phyloP scores from a whole-genome alignment of 805 yeast species.

The Ogataea ramenticola region DNA sequence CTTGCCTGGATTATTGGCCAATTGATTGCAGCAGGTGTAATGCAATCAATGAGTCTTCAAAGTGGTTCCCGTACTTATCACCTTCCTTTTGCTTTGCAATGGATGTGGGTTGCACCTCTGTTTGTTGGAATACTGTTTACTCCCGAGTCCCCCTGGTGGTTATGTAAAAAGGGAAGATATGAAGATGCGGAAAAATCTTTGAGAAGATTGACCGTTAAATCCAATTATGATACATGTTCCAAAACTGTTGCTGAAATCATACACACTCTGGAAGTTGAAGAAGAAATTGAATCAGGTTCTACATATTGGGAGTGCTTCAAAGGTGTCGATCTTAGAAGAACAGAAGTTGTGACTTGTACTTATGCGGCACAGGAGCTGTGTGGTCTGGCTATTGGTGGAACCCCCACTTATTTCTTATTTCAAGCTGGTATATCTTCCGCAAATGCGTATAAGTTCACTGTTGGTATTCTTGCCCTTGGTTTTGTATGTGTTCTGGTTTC shows the following conservation, averaged over 20 bases:
- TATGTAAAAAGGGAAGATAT: constrained; percentile 30
- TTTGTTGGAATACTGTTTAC: constrained; percentile 3
- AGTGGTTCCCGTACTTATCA: constrained; percentile 13
- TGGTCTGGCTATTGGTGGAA: constrained; percentile 39
- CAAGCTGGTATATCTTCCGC: constrained; percentile 39
- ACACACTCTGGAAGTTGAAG: constrained; percentile 12
- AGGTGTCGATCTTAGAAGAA: constrained; percentile 37
- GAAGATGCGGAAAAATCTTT: constrained; percentile 34
- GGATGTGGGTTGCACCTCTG: constrained; percentile 10
- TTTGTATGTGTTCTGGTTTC: constrained; percentile 25
- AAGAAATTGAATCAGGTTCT: constrained; percentile 13
- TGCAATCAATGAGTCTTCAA: constrained; percentile 7
- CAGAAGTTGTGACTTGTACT: constrained; percentile 29
- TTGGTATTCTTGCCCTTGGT: constrained; percentile 28
- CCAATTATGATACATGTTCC: constrained; percentile 20
- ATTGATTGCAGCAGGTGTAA: constrained; percentile 7
- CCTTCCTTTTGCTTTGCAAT: constrained; percentile 13
- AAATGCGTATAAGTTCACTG: constrained; percentile 27
- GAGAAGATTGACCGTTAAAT: constrained; percentile 16
- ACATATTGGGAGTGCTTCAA: constrained; percentile 38
- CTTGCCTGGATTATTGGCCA: constrained; percentile 7
- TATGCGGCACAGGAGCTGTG: constrained; percentile 39
- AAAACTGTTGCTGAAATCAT: constrained; percentile 26
- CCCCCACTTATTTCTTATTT: constrained; percentile 40
- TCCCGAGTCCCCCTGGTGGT: constrained; percentile 18